Base-by-base conservation (phyloP, 495 filamentous ascomycete genomes). In the Aspergillus cristatus region DNA sequence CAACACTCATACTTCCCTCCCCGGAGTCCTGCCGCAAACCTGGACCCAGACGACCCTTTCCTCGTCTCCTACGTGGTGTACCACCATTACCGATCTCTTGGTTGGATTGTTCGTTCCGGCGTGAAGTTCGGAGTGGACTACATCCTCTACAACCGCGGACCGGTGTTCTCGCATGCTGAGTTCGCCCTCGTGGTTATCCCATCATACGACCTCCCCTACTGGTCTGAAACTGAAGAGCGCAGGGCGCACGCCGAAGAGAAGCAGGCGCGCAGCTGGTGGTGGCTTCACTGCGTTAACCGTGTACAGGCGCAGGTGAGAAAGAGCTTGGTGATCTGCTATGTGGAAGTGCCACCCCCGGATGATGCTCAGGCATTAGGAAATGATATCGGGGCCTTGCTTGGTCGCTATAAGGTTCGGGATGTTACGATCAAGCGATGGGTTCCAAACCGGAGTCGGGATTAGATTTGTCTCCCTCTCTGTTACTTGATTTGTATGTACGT, bases 71-170 rank as follows among this genome's bases (percentile, higher is more conserved):
- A 97, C 53, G 75, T 77, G 20, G 84, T 82, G 11, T 99, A 95
- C 51, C 91, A 99, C 51, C 91, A 99, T 58, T 99, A 91, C 63
- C 85, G 91, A 16, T 93, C 88, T 6, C 72, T 97, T 0, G 91
- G 91, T 32, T 99, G 91, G 91, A 85, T 95, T n/a, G 78, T 90
- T 1, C 82, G 93, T 13, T 76, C 84, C 16, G 91, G 93, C 28
- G 77, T 94, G 48, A 99, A 99, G 58, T 99, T 99, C 52, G 84
- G 81, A 38, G 82, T 85, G 17, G 93, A 99, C 58, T 94, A 82
- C 62, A 69, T 99, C 15, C 72, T 99, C 16, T 99, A 99, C 63
- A 78, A 88, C 41, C 81, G 88, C n/a, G 91, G 91, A 0, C 91
- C 93, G 0, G 90, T 86, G 2, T 97, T 96, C 57, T 72, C 82